Conservation (phyloP, 1,284 basidiomycete genomes). For the Trametes sp. region DNA sequence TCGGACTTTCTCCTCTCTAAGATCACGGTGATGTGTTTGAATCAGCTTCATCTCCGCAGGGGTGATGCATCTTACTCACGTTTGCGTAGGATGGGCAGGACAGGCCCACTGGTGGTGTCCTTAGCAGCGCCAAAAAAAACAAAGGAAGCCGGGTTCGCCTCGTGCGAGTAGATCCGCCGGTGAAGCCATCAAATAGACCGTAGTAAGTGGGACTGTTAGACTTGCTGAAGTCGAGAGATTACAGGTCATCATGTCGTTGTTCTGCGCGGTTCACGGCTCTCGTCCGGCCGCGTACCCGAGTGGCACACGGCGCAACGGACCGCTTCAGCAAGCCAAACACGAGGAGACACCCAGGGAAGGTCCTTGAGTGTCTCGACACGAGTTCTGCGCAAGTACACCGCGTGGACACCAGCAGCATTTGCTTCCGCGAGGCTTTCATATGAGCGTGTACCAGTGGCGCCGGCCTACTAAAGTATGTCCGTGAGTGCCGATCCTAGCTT, state of each 20-base stretch:
- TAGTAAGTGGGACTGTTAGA: no score
- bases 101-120: background rate
- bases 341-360: background rate
- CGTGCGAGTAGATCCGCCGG: no score
- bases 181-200: no score
- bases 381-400: background rate
- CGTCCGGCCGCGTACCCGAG: background rate
- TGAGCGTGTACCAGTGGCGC: background rate
- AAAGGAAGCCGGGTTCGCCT: constrained; percentile 11
- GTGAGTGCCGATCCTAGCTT: no score
- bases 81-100: background rate
- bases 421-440: constrained; percentile 8
- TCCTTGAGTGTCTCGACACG: background rate
- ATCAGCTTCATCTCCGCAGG: background rate
- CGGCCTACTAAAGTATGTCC: no score
- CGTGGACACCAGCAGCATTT: background rate
- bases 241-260: background rate
- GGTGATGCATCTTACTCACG: background rate
- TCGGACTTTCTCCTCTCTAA: background rate
- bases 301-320: background rate
- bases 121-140: background rate
- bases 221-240: background rate
- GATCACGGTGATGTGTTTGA: background rate
- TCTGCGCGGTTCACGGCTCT: background rate
- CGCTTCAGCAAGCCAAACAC: background rate